Evolutionary conservation across 2,329 filamentous ascomycete genomes (phyloP), one percentile per base, ranked within the genome.

Genomic region (Fusarium nurragi): DNA sequence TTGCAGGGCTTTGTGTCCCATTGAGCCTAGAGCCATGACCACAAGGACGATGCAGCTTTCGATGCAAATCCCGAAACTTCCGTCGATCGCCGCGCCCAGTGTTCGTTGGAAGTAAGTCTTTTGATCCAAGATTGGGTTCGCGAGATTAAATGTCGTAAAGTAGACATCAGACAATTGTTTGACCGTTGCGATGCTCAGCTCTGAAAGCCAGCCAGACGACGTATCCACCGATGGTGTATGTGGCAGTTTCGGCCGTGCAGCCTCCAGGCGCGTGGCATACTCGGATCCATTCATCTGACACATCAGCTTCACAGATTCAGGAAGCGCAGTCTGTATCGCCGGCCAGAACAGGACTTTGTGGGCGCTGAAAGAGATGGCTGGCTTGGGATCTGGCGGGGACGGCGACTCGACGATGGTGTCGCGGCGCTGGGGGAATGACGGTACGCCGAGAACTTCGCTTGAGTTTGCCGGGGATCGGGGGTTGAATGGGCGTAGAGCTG

Each of bases 21-120:
- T 61, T 0, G 32, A 10, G 0, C 64, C 64, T 0, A 67, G 13
- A 0, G 64, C 64, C 64, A 67, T 67, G 0, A 67, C 64, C 2
- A 61, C 51, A 1, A 67, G 44, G 0, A 67, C 64, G 0, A 67
- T 67, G 6, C 64, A 67, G 19, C 39, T 67, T 16, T 67, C 64
- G 1, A 67, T 57, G 0, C 64, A 67, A 0, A 67, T 41, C 0
- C 60, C 64, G 36, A 67, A 67, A 10, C 51, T 65, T 0, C 64
- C 64, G 9, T 67, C 64, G 1, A 67, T 67, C 0, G 64, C 64
- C 6, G 54, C 44, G 6, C 64, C 64, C 0, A 67, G n/a, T 0
- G 64, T 67, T 0, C 60, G 64, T 4, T 65, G 64, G 0, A 67
- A 67, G 25, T 67, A 67, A 1, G 60, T 67, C 50, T 67, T 67